Evolutionary conservation across 108 stramenopile species (phyloP).

Genomic region (Cyclostephanos tholiformis): DNA sequence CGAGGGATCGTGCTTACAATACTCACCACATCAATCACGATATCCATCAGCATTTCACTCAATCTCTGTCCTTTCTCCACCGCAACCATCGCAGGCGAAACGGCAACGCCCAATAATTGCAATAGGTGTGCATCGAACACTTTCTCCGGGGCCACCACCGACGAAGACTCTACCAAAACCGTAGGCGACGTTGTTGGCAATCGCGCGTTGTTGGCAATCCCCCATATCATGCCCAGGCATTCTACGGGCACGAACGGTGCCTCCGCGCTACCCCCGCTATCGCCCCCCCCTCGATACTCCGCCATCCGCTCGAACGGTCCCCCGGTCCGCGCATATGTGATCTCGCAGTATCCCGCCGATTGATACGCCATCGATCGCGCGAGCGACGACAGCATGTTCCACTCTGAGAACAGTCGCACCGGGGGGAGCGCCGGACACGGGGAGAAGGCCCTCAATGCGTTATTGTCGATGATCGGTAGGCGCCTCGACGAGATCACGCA

Average conservation of each 20-base stretch:
- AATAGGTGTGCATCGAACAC: constrained; percentile 51
- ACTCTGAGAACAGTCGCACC: constrained; percentile 16
- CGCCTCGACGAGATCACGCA: constrained; percentile 9
- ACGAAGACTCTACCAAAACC: background rate
- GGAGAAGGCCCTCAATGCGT: constrained; percentile 16
- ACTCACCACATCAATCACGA: constrained; percentile 45
- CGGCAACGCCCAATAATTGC: constrained; percentile 46
- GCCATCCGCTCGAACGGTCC: constrained; percentile 30
- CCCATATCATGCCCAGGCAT: constrained; percentile 25
- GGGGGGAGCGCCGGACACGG: constrained; percentile 31
- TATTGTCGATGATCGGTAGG: background rate
- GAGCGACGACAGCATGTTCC: constrained; percentile 34
- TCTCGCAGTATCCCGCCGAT: constrained; percentile 42
- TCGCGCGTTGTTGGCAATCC: constrained; percentile 32
- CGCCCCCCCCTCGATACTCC: constrained; percentile 1
- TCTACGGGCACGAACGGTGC: constrained; percentile 16
- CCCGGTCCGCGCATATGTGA: constrained; percentile 22
- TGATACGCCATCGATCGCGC: constrained; percentile 38
- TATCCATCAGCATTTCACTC: constrained; percentile 41
- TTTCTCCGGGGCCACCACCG: constrained; percentile 18
- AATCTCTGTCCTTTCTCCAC: constrained; percentile 6
- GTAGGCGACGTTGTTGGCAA: background rate
- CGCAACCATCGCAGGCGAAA: constrained; percentile 21
- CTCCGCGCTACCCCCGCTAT: background rate
- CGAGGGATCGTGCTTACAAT: background rate